These are phyloP conservation scores for Trametes coccinea DNA, from an alignment of 768 basidiomycete species.

Conservation along the genomic window DNA sequence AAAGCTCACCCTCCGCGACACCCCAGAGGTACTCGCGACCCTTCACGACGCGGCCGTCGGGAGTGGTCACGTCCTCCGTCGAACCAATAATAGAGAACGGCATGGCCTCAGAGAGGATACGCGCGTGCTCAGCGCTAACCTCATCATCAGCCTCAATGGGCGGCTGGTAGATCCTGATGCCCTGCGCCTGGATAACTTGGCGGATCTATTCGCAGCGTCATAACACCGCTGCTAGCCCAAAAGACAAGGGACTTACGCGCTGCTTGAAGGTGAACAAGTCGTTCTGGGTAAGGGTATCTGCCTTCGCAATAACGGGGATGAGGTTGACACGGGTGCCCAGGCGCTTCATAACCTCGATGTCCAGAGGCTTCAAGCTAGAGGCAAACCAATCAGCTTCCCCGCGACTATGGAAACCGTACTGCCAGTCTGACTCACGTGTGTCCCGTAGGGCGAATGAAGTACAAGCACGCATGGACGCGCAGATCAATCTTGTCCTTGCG, in stretches of 20 bases:
- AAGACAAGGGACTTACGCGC: slow-evolving; percentile 56
- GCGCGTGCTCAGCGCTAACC: slow-evolving; percentile 83
- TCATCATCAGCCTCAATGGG: slow-evolving; percentile 90
- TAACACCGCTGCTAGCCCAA: neutral
- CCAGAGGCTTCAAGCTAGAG: slow-evolving; percentile 86
- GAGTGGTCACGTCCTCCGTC: slow-evolving; percentile 89
- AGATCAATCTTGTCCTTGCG: slow-evolving; percentile 92
- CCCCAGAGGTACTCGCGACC: slow-evolving; percentile 99
- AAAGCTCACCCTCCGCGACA: slow-evolving; percentile 87
- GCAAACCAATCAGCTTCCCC: neutral
- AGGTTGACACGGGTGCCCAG: slow-evolving; percentile 97
- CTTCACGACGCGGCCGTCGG: slow-evolving; percentile 91
- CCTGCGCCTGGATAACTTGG: slow-evolving; percentile 86
- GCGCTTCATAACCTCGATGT: slow-evolving; percentile 99
- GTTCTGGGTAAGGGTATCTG: slow-evolving; percentile 94
- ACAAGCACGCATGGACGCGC: slow-evolving; percentile 94
- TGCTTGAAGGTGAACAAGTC: slow-evolving; percentile 92
- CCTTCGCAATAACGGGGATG: slow-evolving; percentile 96
- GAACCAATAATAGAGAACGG: slow-evolving; percentile 99
- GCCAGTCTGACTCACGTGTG: slow-evolving; percentile 71
- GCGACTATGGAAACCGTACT: neutral
- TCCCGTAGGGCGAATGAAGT: slow-evolving; percentile 95
- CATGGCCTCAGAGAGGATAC: slow-evolving; percentile 84
- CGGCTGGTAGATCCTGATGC: slow-evolving; percentile 93
- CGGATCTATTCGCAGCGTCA: slow-evolving; percentile 58